Conservation (phyloP, 73 alveolate genomes). For the Stentor coeruleus region DNA sequence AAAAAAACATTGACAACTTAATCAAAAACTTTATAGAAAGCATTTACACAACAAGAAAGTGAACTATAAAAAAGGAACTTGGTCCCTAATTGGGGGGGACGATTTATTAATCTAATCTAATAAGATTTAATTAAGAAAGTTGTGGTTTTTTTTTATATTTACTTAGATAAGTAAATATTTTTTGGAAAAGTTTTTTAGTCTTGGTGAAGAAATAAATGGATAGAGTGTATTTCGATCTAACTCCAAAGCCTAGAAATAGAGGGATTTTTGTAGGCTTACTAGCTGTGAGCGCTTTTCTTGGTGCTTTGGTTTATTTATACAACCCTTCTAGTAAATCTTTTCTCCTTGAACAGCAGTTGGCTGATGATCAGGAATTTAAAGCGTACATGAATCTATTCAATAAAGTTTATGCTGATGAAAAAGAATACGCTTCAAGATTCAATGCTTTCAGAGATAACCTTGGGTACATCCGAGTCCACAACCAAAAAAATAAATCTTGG, state of each 20-base stretch:
- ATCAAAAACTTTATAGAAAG: too few species aligned
- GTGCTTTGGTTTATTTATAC: neutral
- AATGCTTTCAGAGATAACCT: neutral
- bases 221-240: neutral
- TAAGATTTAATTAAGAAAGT: too few species aligned
- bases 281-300: neutral
- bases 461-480: slow-evolving; percentile 3
- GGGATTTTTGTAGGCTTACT: neutral
- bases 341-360: neutral
- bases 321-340: neutral
- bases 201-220: too few species aligned
- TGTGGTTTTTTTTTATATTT: too few species aligned
- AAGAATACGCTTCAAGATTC: neutral
- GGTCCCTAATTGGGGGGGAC: too few species aligned
- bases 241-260: neutral
- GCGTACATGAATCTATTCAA: neutral
- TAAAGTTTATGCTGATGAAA: neutral
- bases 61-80: too few species aligned
- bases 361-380: neutral
- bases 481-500: neutral
- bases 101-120: too few species aligned
- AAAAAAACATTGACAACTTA: too few species aligned
- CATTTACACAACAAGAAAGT: too few species aligned
- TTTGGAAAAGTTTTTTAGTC: too few species aligned
- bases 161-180: too few species aligned